Base-by-base conservation (phyloP, 2,329 filamentous ascomycete genomes). In the Ciborinia camelliae region DNA sequence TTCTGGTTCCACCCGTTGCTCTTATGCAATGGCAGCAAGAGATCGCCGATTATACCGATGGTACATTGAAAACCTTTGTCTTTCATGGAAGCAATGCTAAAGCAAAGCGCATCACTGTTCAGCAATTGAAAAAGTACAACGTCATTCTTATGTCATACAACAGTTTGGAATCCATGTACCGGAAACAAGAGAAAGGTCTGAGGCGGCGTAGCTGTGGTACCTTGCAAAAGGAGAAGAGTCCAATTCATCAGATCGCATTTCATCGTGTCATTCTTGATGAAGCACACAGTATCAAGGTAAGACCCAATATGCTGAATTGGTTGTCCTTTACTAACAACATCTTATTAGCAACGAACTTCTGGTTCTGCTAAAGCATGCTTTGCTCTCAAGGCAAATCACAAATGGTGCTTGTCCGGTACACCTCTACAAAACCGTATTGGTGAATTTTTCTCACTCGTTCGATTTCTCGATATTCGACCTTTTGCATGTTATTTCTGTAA, bases 131-230 rank as follows among this genome's bases (percentile, higher is more conserved):
- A 77, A 86, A 89, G 70, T 96, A 88, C 77, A 87, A 99, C 76
- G 92, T 99, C 59, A 94, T 98, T 74, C 92, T 98, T 85, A 96
- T 98, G 79, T 98, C 94, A 18, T 99, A 96, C 83, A 92, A 91
- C 79, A 86, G 90, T 70, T 80, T 99, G 41, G 95, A 98, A 76
- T 96, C 93, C 0, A 88, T 97, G 73, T 91, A 92, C 75, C 89
- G 95, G 65, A 97, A 96, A 76, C 91, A 99, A 76, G 89, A 90
- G 72, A 96, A 95, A 75, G 95, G 95, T 0, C 95, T 93, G 82
- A 88, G 84, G 70, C 89, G 92, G 70, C 89, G 92, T 65, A 90
- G 91, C 68, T 87, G 90, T 43, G 90, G 90, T 32, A 15, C 5
- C 20, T 80, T 94, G 30, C 83, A 94, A 77, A 96, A 94, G 75